Evolutionary conservation across 2,329 filamentous ascomycete species (phyloP), one percentile per base, ranked within the genome.

Genomic region (Phialophora chinensis): DNA sequence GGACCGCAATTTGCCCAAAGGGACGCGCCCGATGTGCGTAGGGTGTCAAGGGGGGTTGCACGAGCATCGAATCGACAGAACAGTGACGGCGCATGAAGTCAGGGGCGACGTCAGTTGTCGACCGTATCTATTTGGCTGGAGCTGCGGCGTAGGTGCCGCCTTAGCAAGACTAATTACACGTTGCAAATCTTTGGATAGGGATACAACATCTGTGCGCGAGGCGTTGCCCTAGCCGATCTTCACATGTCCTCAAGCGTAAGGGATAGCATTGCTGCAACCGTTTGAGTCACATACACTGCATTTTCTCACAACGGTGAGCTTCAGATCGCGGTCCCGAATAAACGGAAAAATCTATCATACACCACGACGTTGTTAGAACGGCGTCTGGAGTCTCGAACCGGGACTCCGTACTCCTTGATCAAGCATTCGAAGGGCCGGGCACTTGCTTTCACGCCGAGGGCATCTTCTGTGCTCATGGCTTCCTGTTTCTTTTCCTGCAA

Each of bases 351-450:
- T 63, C 87, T 84, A 73, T 88, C 79, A 88, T 89, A 92, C 33
- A 84, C 77, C 7, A 42, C 33, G 44, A 47, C 55, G 27, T 63
- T 31, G 44, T 63, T 66, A 23, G 66, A 60, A 31, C 66, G 66
- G 14, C 71, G 27, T 66, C 58, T 67, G 81, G 79, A 4, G 64
- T 68, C 14, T 83, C 76, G 63, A 78, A 58, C 57, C 50, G 33
- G 55, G 27, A 91, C 79, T 5, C 90, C 90, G 71, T 91, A 93
- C 75, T 93, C 89, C 69, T 83, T 83, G 67, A 93, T 83, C 72
- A 90, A 91, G 75, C 90, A 93, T 1, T 81, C 78, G 73, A 93
- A 92, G 0, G 90, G 86, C 38, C 79, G 82, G 63, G 88, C 80
- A 3, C 84, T 63, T 4, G 66, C 72, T n/a, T 65, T 72, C 66